Evolutionary conservation across 441 rosid genomes (phyloP).

Genomic region (Isatis lusitanica): DNA sequence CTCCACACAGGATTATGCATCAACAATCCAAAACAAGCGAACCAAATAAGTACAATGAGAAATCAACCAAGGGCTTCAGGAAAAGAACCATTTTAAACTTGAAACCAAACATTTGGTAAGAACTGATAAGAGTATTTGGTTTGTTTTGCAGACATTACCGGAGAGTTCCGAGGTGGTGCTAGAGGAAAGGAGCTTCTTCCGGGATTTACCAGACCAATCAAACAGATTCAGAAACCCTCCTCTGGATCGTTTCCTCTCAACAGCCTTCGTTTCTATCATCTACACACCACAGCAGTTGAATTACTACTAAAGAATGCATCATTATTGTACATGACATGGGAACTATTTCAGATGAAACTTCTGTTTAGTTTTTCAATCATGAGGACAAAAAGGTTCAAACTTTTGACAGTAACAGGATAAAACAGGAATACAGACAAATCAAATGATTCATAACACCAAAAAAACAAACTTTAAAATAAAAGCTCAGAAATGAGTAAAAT

Average conservation of each 20-base stretch:
- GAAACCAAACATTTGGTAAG: conserved; percentile 4
- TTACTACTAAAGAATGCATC: background rate
- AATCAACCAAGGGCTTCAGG: conserved; percentile 7
- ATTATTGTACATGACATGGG: background rate
- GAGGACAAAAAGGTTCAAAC: conserved; percentile 25
- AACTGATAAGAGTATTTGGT: background rate
- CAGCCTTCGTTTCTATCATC: conserved; percentile 64
- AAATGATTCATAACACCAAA: background rate
- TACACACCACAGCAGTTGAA: conserved; percentile 20
- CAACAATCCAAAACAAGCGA: background rate
- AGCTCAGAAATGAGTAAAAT: background rate
- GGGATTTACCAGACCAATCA: conserved; percentile 87
- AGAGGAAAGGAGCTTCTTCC: conserved; percentile 77
- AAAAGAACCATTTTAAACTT: background rate
- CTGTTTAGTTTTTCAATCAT: background rate
- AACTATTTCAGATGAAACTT: background rate
- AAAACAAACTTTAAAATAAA: background rate
- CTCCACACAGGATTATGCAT: background rate
- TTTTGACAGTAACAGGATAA: conserved; percentile 19
- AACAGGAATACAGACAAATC: conserved; percentile 23
- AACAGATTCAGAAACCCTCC: conserved; percentile 70
- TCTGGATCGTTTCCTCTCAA: conserved; percentile 63
- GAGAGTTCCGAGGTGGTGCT: background rate
- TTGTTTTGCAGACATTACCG: conserved; percentile 23
- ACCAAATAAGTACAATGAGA: background rate